Evolutionary conservation across 306 rosid genomes (phyloP).

Genomic region (Leucaena leucocephala): DNA sequence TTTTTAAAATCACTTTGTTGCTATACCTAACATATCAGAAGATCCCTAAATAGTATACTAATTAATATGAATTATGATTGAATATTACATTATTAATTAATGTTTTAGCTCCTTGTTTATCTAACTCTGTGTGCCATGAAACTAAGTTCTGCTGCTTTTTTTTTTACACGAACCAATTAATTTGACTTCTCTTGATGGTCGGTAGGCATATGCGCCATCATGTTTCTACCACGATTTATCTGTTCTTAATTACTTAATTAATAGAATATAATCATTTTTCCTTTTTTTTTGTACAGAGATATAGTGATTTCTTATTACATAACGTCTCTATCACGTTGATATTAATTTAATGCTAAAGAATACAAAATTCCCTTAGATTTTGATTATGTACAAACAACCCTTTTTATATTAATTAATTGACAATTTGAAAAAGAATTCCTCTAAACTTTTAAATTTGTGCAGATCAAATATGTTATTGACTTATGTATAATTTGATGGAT

Average conservation of each 20-base stretch:
- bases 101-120: constrained; percentile 7
- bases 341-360: background rate
- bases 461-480: background rate
- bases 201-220: background rate
- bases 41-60: background rate
- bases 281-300: background rate
- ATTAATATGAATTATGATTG: background rate
- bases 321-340: background rate
- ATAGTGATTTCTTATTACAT: background rate
- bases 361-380: background rate
- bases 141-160: background rate
- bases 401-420: background rate
- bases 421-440: too few relatives aligned
- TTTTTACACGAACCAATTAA: background rate
- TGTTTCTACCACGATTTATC: background rate
- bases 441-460: background rate
- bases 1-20: background rate
- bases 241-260: background rate
- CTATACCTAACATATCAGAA: constrained; percentile 13
- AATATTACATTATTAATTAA: background rate
- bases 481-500: too few relatives aligned
- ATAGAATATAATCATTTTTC: background rate
- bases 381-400: background rate
- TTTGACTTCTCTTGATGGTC: background rate
- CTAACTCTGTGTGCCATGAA: background rate